Conservation (phyloP, 2,329 filamentous ascomycete species). For the Xylaria hypoxylon region DNA sequence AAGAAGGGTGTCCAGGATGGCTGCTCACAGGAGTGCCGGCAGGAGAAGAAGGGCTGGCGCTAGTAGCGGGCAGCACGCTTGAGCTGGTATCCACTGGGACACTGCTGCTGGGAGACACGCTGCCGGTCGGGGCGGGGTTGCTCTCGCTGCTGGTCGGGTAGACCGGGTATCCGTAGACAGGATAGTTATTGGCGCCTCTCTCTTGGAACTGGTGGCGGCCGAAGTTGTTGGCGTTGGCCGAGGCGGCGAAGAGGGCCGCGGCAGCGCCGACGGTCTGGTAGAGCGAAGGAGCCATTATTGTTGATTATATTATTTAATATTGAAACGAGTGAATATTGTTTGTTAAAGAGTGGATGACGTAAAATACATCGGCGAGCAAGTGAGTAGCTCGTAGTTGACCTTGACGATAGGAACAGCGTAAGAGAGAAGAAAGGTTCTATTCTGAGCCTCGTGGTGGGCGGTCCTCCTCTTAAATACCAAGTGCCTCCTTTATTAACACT, state of each 20-base stretch:
- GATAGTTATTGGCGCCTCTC: constrained; percentile 25
- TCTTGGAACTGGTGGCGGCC: constrained; percentile 17
- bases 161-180: constrained; percentile 32
- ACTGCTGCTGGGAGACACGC: constrained; percentile 14
- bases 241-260: constrained; percentile 41
- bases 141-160: constrained; percentile 18
- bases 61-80: neutral
- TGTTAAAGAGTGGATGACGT: constrained; percentile 58
- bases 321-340: constrained; percentile 46
- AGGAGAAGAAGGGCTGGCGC: neutral
- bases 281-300: constrained; percentile 57
- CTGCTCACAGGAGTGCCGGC: constrained; percentile 1
- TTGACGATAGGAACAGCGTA: constrained; percentile 43
- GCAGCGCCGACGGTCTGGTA: constrained; percentile 54
- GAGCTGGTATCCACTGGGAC: constrained; percentile 8
- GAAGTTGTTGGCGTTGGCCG: constrained; percentile 31
- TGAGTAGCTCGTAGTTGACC: constrained; percentile 49
- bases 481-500: constrained; percentile 33
- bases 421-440: constrained; percentile 27
- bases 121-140: constrained; percentile 14
- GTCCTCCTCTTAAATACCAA: constrained; percentile 28
- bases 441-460: constrained; percentile 19
- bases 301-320: constrained; percentile 44
- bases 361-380: constrained; percentile 57
- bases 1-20: too few relatives aligned